Evolutionary conservation across 164 flowering plant species (phyloP).

Genomic region (Magnolia officinalis): DNA sequence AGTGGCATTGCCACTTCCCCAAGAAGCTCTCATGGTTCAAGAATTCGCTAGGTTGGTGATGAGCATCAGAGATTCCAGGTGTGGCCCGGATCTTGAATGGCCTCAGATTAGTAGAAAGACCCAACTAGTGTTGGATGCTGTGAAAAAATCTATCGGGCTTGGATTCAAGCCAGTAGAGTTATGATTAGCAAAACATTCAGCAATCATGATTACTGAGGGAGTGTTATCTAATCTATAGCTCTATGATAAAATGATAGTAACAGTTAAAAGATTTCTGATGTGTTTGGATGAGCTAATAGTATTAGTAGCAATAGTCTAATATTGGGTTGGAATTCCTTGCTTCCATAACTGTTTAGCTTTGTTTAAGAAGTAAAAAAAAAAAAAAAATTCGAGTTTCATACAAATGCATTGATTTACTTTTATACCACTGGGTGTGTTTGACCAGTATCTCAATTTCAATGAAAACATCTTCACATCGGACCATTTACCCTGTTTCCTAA

Average conservation of each 20-base stretch:
- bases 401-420: no score
- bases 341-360: neutral
- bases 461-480: no score
- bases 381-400: no score
- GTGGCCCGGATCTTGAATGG: conserved; percentile 27
- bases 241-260: no score
- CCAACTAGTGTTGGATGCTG: conserved; percentile 34
- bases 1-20: conserved; percentile 28
- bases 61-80: conserved; percentile 11
- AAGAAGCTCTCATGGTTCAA: conserved; percentile 37
- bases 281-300: neutral
- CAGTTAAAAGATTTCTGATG: no score
- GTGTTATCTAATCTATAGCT: neutral
- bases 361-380: no score
- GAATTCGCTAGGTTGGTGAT: conserved; percentile 29
- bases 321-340: neutral
- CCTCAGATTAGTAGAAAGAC: conserved; percentile 30
- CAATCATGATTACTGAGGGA: neutral
- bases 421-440: no score
- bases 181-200: neutral
- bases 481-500: no score
- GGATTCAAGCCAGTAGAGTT: conserved; percentile 17
- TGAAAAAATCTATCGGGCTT: conserved; percentile 26
- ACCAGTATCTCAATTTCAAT: no score
- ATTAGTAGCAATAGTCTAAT: neutral